Conservation (phyloP, 1,139 yeast genomes). For the Candida tropicalis region DNA sequence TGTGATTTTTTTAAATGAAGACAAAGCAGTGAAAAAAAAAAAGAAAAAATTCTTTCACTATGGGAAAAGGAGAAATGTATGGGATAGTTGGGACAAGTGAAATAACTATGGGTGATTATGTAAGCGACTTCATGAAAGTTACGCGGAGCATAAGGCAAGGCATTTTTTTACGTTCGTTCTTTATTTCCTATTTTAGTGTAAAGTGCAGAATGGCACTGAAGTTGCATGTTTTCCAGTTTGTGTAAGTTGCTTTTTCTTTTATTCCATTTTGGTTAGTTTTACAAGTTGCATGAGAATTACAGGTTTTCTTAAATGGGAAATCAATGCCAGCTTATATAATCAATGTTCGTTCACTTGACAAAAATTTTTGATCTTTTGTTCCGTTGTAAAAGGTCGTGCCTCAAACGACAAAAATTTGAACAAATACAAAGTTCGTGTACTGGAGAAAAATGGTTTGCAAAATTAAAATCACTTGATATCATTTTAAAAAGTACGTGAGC, state of each 20-base stretch:
- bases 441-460: no score
- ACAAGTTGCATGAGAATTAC: background rate
- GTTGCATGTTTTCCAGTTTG: background rate
- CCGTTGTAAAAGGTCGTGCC: no score
- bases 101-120: background rate
- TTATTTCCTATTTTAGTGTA: background rate
- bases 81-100: no score
- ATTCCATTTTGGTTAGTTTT: background rate
- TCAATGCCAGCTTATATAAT: background rate
- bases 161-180: background rate
- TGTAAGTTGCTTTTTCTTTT: background rate
- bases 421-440: no score
- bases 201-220: background rate
- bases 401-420: no score
- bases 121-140: background rate
- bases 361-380: no score
- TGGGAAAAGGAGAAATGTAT: no score
- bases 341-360: no score
- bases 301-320: background rate
- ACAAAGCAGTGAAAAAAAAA: conserved; percentile 54
- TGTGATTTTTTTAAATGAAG: background rate
- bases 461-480: no score
- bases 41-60: conserved; percentile 15
- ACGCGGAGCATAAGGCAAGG: background rate
- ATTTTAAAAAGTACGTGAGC: no score